These are phyloP conservation scores for Cystobasidium onofrii DNA, from an alignment of 768 basidiomycete genomes.

Conservation along the genomic window DNA sequence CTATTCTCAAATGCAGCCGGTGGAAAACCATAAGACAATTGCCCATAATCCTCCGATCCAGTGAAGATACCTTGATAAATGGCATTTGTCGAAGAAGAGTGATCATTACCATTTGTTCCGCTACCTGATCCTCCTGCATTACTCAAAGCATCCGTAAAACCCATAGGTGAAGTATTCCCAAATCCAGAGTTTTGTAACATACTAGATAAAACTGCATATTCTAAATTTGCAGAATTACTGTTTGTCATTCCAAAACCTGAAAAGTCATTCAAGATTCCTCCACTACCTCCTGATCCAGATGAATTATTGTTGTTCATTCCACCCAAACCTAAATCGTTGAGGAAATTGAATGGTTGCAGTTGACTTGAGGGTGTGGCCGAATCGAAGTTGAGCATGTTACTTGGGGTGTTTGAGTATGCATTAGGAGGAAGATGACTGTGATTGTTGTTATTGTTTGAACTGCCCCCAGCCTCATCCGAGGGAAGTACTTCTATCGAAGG, in stretches of 20 bases:
- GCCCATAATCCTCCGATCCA: neutral
- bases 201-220: constrained; percentile 86
- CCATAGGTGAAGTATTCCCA: constrained; percentile 43
- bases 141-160: neutral
- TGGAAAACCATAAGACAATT: constrained; percentile 11
- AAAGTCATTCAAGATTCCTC: neutral
- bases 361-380: constrained; percentile 34
- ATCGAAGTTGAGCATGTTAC: constrained; percentile 45
- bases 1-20: constrained; percentile 9
- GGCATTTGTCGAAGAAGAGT: neutral
- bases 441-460: neutral
- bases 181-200: constrained; percentile 62
- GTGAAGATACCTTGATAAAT: neutral
- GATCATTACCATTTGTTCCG: neutral
- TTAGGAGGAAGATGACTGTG: neutral
- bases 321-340: constrained; percentile 54
- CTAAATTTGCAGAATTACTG: constrained; percentile 62
- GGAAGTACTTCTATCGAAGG: neutral
- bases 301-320: constrained; percentile 54
- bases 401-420: neutral
- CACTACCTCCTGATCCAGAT: constrained; percentile 57
- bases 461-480: neutral
- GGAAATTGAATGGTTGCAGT: constrained; percentile 8
- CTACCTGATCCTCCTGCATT: no score
- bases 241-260: constrained; percentile 54